Evolutionary conservation across 176 grass and related monocot species (phyloP), one percentile per base, ranked within the genome.

Genomic region (Aegilops longissima): DNA sequence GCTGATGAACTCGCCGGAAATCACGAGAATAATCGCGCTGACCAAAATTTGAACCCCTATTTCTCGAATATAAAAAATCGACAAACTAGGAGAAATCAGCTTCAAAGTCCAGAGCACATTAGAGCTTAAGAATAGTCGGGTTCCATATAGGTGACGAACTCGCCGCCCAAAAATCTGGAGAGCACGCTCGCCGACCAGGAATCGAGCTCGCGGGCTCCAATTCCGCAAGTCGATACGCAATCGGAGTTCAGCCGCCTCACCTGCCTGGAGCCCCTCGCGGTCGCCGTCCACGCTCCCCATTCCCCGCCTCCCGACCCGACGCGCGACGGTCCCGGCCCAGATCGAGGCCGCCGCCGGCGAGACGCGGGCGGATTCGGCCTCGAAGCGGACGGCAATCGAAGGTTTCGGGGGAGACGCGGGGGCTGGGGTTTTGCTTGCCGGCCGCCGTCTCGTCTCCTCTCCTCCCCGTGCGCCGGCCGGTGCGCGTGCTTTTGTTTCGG

Each of bases 271-370:
- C 86, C 82, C 94, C 45, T 90, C 79, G 63, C 83, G 30, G 24
- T 88, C 94, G 62, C 77, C 90, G 76, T 96, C 85, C 27, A 93
- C 82, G 90, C 91, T 93, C 87, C 91, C 91, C 94, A 96, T 96
- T 69, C 52, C 87, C 44, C 73, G 47, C 51, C 42, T 17, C 61
- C 87, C 59, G 87, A 33, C 0, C 63, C n/a, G 29, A 25, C 56
- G 56, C 78, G 40, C 8, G 39, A 21, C 24, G 54, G 84, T 31
- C 64, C 31, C 34, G 58, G 45, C 61, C 12, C 61, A 77, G 89
- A 88, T 91, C 85, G 81, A 85, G 70, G 20, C 36, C 61, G 85
- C 21, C 76, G 38, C 0, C 69, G 69, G 70, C 69, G 47, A 61
- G 69, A 21, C 39, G 39, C 17, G 61, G 35, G 69, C 61, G 49